Percentiles rank a stretch among this genome's conserved stretches.
These are phyloP conservation scores for Xylaria sp. DNA, from an alignment of 495 filamentous ascomycete genomes.

Conservation along the genomic window DNA sequence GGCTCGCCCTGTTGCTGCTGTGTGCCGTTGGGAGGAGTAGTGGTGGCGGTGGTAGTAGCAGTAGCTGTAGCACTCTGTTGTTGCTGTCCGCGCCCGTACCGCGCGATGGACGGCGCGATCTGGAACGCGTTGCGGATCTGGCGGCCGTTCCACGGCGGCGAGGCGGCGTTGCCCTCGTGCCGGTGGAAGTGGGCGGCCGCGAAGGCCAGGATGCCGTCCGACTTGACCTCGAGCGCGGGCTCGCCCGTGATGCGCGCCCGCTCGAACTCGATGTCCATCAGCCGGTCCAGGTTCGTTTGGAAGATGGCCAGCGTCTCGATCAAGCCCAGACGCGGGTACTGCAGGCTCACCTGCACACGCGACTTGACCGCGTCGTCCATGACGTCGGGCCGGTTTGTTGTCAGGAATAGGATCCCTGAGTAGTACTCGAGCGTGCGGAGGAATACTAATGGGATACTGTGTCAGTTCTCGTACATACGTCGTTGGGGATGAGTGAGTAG, in stretches of 20 bases:
- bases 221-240: conserved; percentile 31
- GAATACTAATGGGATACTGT: conserved; percentile 41
- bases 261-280: conserved; percentile 36
- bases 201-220: conserved; percentile 36
- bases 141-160: conserved; percentile 32
- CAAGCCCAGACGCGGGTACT: conserved; percentile 34
- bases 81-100: conserved; percentile 5
- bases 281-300: conserved; percentile 38
- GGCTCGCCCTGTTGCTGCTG: not conserved
- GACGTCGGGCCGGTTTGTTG: conserved; percentile 61
- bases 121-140: conserved; percentile 40
- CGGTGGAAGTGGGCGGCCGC: conserved; percentile 32
- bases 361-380: conserved; percentile 57
- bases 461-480: not conserved
- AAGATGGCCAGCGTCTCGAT: conserved; percentile 41
- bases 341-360: conserved; percentile 33
- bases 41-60: not conserved
- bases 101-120: conserved; percentile 34
- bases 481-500: not conserved
- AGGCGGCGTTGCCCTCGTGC: conserved; percentile 14
- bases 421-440: conserved; percentile 66
- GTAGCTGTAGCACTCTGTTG: conserved; percentile 1
- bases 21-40: not conserved
- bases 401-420: conserved; percentile 63
- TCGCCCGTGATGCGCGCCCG: conserved; percentile 29